Conservation (phyloP, 129 eudicot species). For the Deinandra increscens region DNA sequence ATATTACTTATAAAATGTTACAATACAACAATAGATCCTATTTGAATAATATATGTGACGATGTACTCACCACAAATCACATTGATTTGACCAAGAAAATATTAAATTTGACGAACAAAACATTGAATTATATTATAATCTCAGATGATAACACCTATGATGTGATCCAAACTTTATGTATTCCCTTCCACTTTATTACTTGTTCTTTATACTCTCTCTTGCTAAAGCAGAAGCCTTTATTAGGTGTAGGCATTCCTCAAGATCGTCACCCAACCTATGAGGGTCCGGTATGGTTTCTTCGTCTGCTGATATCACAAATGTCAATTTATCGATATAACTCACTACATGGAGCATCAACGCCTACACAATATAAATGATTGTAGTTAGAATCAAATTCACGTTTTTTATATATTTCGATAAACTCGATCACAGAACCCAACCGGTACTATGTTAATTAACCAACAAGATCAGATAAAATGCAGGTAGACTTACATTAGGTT, state of each 20-base stretch:
- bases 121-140: not conserved
- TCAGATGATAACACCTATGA: not conserved
- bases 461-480: too few relatives aligned
- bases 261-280: slow-evolving; percentile 33
- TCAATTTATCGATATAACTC: slow-evolving; percentile 43
- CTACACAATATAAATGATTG: slow-evolving; percentile 17
- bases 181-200: not conserved
- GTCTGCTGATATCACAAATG: slow-evolving; percentile 41
- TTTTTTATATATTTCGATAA: too few relatives aligned
- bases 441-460: too few relatives aligned
- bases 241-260: slow-evolving; percentile 35
- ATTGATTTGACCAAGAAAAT: not conserved
- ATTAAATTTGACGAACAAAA: too few relatives aligned
- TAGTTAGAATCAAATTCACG: too few relatives aligned
- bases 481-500: slow-evolving; percentile 49
- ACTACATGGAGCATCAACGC: slow-evolving; percentile 44
- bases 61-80: not conserved
- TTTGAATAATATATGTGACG: not conserved
- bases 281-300: slow-evolving; percentile 49
- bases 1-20: not conserved
- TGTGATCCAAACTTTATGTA: not conserved
- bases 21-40: not conserved
- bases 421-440: too few relatives aligned
- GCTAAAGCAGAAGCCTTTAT: slow-evolving; percentile 35
- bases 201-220: slow-evolving; percentile 17